A percentile compares a stretch with the other conserved stretches of the same genome.
phyloP scores from a whole-genome alignment of 2,329 filamentous ascomycete genomes.

The Seiridium cupressi region DNA sequence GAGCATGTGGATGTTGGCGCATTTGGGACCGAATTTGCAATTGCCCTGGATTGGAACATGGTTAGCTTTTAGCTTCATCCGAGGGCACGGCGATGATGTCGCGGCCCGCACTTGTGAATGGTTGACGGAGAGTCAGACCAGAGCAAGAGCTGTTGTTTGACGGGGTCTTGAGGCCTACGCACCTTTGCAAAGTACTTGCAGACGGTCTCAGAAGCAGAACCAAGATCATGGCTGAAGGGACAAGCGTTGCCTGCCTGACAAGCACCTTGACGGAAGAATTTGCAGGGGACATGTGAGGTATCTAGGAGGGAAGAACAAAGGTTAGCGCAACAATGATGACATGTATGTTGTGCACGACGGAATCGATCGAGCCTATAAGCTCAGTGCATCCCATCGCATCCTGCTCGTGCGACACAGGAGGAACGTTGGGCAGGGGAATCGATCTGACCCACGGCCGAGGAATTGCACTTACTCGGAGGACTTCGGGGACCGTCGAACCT shows the following conservation, averaged over 20 bases:
- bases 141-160: too few relatives aligned
- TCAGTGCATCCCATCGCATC: neutral
- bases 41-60: constrained; percentile 65
- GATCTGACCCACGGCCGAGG: neutral
- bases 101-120: too few relatives aligned
- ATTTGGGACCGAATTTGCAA: constrained; percentile 98
- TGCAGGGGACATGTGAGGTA: constrained; percentile 96
- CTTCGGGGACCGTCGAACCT: constrained; percentile 61
- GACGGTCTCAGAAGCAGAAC: constrained; percentile 78
- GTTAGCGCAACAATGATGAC: neutral
- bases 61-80: constrained; percentile 10
- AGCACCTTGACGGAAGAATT: constrained; percentile 95
- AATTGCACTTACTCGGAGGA: constrained; percentile 56
- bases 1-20: constrained; percentile 92
- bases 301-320: constrained; percentile 49
- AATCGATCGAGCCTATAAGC: neutral
- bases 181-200: constrained; percentile 99
- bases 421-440: neutral
- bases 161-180: constrained; percentile 12
- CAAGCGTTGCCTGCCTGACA: constrained; percentile 96
- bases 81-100: too few relatives aligned
- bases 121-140: too few relatives aligned
- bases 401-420: neutral
- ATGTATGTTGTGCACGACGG: constrained; percentile 4
- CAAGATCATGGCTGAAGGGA: constrained; percentile 92